Conservation (phyloP, 495 filamentous ascomycete species). For the Penicillium subrubescens region DNA sequence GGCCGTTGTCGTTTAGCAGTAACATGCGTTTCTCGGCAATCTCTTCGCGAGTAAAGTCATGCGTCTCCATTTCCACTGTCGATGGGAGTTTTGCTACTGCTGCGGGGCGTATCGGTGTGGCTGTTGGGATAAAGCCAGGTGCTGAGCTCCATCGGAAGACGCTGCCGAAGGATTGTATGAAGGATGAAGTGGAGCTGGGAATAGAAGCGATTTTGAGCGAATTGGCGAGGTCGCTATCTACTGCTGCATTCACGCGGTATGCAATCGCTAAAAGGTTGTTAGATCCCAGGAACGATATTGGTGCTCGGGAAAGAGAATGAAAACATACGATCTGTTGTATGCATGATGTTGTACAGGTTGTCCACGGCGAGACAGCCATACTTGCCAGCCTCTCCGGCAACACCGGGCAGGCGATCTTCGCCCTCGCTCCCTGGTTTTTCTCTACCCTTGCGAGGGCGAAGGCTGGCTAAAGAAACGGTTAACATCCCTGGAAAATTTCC, state of each 20-base stretch:
- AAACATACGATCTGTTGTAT: constrained; percentile 57
- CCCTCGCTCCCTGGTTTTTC: constrained; percentile 72
- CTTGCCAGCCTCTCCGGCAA: constrained; percentile 73
- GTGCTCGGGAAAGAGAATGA: background rate
- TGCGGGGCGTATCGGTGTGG: constrained; percentile 41
- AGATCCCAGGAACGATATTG: constrained; percentile 29
- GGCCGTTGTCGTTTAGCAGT: constrained; percentile 91
- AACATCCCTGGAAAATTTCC: background rate
- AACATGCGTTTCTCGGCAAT: constrained; percentile 87
- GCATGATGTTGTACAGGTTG: constrained; percentile 94
- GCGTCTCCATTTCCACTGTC: constrained; percentile 91
- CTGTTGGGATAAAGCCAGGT: constrained; percentile 21
- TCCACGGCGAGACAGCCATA: constrained; percentile 93
- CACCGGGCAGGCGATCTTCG: constrained; percentile 61
- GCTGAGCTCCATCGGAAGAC: constrained; percentile 57
- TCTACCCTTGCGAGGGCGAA: constrained; percentile 77
- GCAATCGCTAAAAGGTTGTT: constrained; percentile 67
- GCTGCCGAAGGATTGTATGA: constrained; percentile 66
- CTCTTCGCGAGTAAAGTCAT: constrained; percentile 91
- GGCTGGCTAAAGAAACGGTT: constrained; percentile 46
- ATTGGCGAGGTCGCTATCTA: constrained; percentile 77
- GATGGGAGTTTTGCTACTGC: constrained; percentile 70
- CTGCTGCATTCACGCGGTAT: constrained; percentile 86
- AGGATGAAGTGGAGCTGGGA: constrained; percentile 68
- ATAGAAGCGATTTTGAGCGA: constrained; percentile 76